phyloP scores from a whole-genome alignment of 2,329 filamentous ascomycete genomes.

The Spiromastix sp. region DNA sequence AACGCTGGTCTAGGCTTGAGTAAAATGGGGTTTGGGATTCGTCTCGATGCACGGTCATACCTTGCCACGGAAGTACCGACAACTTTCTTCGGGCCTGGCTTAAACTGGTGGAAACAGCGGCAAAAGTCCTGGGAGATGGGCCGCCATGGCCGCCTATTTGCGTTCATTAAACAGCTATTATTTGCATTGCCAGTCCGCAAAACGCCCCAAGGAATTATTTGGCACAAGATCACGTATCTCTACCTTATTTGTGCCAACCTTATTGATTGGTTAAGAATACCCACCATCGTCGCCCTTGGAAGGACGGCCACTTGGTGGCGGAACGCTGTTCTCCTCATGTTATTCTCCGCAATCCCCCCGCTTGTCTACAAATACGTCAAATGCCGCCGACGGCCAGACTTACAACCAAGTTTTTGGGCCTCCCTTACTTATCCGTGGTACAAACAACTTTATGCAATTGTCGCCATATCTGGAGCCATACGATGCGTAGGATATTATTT shows the following conservation, averaged over 20 bases:
- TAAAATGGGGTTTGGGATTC: background rate
- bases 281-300: background rate
- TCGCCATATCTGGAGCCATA: background rate
- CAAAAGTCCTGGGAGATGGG: background rate
- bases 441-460: background rate
- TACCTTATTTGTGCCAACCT: background rate
- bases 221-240: background rate
- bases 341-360: background rate
- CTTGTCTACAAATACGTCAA: background rate
- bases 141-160: background rate
- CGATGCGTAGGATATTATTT: background rate
- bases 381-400: background rate
- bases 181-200: background rate
- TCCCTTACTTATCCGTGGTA: background rate
- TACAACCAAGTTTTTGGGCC: background rate
- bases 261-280: background rate
- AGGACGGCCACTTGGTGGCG: background rate
- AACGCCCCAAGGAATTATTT: background rate
- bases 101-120: background rate
- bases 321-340: background rate
- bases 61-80: background rate
- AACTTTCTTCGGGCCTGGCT: background rate
- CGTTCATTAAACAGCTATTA: background rate
- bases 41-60: background rate
- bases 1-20: background rate